Evolutionary conservation across 2,329 filamentous ascomycete genomes (phyloP), one percentile per base, ranked within the genome.

Genomic region (Penicillium sp.): DNA sequence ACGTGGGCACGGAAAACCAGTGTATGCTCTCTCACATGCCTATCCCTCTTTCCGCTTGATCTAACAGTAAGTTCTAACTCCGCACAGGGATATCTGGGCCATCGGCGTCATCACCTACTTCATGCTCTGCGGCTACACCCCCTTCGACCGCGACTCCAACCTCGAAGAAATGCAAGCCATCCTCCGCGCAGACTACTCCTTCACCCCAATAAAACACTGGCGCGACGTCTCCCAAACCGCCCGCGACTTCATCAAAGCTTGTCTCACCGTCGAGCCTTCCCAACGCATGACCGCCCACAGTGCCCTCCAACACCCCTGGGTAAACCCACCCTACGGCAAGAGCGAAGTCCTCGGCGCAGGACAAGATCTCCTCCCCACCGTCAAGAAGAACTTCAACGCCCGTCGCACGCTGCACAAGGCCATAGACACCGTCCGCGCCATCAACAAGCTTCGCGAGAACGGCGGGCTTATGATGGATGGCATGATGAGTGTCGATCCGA

Each of bases 111-210:
- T 99, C 74, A 98, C 95, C 35, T 99, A 98, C 82, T 99, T 99
- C 82, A 84, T 99, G 31, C 89, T 99, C 55, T 98, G 95, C 79
- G 95, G 95, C 62, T 98, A 98, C 81, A 99, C 95, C 0, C 95
- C 95, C 13, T 99, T 99, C 76, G 95, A 99, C 79, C 91, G 95
- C 60, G 95, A 98, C 78, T 94, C 89, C 70, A 97, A 99, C 79
- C 89, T 98, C 73, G 95, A 99, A 82, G 95, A 99, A 82, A 98
- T 99, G 94, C 94, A 98, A 82, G 95, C 95, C 70, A 99, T 99
- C 75, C 87, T 98, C 60, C 91, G 93, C 65, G 95, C 95, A 63
- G 94, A 98, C 81, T 99, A 98, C 83, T 91, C 88, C 73, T 99
- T 98, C 79, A 94, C 92, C 4, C 95, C 95, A 1, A 81, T 91